Conservation (phyloP, 371 early-diverging fungal species). For the Neoconidiobolus thromboides region DNA sequence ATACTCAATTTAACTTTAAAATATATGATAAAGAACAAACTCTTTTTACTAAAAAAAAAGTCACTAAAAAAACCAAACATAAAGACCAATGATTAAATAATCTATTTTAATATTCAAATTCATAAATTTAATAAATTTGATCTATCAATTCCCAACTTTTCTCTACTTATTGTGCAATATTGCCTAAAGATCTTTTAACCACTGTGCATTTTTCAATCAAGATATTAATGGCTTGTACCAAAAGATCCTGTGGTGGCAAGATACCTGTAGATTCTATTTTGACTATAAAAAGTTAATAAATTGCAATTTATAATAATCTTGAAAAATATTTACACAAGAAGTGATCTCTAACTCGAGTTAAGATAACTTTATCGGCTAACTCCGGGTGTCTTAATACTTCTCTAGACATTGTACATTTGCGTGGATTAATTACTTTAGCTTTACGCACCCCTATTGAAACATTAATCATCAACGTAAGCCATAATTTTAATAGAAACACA, state of each 20-base stretch:
- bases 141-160: too few relatives aligned
- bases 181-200: too few relatives aligned
- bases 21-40: too few relatives aligned
- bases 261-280: conserved; percentile 78
- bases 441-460: conserved; percentile 17
- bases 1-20: too few relatives aligned
- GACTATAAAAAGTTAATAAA: conserved; percentile 23
- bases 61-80: too few relatives aligned
- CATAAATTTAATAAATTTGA: too few relatives aligned
- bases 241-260: conserved; percentile 28
- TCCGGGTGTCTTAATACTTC: conserved; percentile 89
- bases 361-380: conserved; percentile 77
- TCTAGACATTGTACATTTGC: conserved; percentile 90
- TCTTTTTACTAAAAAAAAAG: too few relatives aligned
- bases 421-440: conserved; percentile 78
- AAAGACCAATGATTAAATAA: too few relatives aligned
- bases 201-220: too few relatives aligned
- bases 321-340: conserved; percentile 65
- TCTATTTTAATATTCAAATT: too few relatives aligned
- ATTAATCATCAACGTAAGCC: background rate
- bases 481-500: background rate
- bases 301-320: background rate
- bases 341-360: conserved; percentile 83
- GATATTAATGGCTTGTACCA: too few relatives aligned
- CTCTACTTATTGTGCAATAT: too few relatives aligned